Base-by-base conservation (phyloP, 257 asterid species). In the Primulina huaijiensis region DNA sequence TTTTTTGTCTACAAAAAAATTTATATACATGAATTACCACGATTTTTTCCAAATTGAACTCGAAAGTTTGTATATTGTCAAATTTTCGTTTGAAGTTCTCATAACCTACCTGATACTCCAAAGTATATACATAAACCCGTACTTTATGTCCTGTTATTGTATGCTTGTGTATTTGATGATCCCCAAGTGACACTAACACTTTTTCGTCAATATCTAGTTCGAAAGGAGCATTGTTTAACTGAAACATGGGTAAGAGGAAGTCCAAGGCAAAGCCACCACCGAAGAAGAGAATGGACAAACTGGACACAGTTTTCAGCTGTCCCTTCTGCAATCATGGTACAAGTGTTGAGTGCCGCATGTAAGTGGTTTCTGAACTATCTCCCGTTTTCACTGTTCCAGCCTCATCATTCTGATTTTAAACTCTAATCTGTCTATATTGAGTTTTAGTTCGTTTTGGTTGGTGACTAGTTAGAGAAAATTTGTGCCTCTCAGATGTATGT, bases 261-360 rank as follows among this genome's bases (percentile, higher is more conserved):
- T 87, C 99, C 3, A 89, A 86, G 78, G 89, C 97, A 6, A 93
- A 93, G 86, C 97, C 99, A 14, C 85, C 95, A 30, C 88, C 96
- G 20, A 93, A 84, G 92, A 93, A 93, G 86, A 76, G 92, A 57
- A 89, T 83, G 90, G 97, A 92, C 88, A 93, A 93, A 76, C 99
- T 93, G 19, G 99, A 93, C 80, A 90, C 97, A 7, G 95, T 89
- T 72, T 93, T 93, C 81, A 87, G 90, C 79, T 93, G 99, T 70
- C 99, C 99, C 40, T 93, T 93, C 80, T 93, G 99, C 71, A 90
- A 86, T 76, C 99, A 93, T 64, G 96, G 95, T 5, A 78, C 82
- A 72, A 93, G 99, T 6, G 99, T 93, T 3, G 99, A 93, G 70
- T 93, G 99, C 69, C 87, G 86, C 74, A 86, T 92, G 96, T 92